Base-by-base conservation (phyloP, 306 rosid species). In the Lotus japonicus region DNA sequence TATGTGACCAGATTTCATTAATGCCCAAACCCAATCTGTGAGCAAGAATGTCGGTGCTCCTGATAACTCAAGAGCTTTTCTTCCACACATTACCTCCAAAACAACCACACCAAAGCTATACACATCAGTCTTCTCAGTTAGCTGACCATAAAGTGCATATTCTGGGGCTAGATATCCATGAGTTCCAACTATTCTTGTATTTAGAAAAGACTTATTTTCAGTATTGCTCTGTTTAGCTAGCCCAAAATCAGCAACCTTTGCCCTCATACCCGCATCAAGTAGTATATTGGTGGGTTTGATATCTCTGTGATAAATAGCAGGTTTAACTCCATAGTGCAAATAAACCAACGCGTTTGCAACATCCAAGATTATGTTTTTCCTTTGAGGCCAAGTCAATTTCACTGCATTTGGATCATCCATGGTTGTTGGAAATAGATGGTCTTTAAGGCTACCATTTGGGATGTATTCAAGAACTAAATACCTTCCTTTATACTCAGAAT, bases 41-140 rank as follows among this genome's bases (percentile, higher is more conserved):
- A 94, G 81, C 86, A 94, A 58, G 81, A 90, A 90, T 0, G 81
- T 80, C 0, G 96, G 87, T 6, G 92, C 66, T 35, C 81, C 95
- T 8, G 86, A 84, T 64, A 94, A 46, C 68, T 90, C 89, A 46
- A 94, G 87, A 51, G 92, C 97, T 82, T 88, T 90, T 72, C 96
- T 84, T 78, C 97, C 99, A 58, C 97, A 88, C 90, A 94, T 85
- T 18, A 94, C 81, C 90, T 94, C 99, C 76, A 94, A 77, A 76
- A 94, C 51, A 58, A 94, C 99, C 11, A 90, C 97, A n/a, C 99
- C 99, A 7, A 94, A 94, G 67, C 97, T 90, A 56, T 90, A 94
- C 14, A 94, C 97, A 72, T 94, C 99, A 50, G 92, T 90, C 78
- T 94, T 94, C 83, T 88, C 95, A 4, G 92, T 90, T 23, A 90